phyloP scores from a whole-genome alignment of 192 early-diverging fungal species.

The Coemansia furcata region DNA sequence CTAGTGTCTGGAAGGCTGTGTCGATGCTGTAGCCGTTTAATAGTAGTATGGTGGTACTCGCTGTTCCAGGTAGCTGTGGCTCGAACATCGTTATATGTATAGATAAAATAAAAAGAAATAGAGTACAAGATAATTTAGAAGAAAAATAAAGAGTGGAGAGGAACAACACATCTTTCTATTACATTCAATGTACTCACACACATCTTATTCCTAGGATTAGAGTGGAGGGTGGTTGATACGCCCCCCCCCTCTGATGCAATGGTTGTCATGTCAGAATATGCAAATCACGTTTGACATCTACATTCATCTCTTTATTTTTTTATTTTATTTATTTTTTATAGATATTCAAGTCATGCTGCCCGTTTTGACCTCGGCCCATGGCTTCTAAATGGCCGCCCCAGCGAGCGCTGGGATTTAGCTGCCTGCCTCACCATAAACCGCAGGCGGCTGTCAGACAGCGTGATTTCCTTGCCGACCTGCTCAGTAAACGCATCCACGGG shows the following conservation, averaged over 20 bases:
- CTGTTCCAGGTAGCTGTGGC: not conserved
- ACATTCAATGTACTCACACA: no score
- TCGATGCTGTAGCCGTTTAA: not conserved
- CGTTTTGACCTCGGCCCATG: not conserved
- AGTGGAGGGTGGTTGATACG: not conserved
- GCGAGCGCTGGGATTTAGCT: not conserved
- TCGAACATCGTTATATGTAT: not conserved
- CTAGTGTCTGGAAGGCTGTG: not conserved
- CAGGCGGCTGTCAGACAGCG: slow-evolving; percentile 4
- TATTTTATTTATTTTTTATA: no score
- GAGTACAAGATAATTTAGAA: not conserved
- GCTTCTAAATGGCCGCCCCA: not conserved
- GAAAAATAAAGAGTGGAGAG: not conserved
- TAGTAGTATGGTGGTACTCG: not conserved
- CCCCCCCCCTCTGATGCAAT: no score
- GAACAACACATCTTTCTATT: not conserved
- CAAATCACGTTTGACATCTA: no score
- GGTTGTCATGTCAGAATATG: no score
- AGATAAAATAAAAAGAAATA: not conserved
- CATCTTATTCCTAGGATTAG: not conserved
- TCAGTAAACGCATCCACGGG: not conserved
- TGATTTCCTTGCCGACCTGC: slow-evolving; percentile 7
- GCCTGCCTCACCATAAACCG: not conserved
- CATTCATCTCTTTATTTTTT: not conserved
- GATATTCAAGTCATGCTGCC: not conserved